Base-by-base conservation (phyloP, 176 grass and related monocot genomes). In the Ensete glaucum region DNA sequence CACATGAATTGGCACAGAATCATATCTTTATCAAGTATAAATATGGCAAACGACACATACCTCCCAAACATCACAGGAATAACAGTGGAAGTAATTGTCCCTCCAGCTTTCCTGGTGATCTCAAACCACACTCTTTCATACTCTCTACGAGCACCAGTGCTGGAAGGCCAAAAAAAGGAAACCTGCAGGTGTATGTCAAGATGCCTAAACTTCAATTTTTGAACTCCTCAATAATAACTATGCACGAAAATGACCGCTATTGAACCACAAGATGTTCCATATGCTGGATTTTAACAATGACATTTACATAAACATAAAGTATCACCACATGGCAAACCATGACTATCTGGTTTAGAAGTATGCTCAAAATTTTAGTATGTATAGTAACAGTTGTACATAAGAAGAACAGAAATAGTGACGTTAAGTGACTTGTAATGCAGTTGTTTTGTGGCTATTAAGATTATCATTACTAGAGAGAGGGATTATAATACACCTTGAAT, bases 41-140 rank as follows among this genome's bases (percentile, higher is more conserved):
- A 29, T 59, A 53, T 53, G 29, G 1, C 51, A 67, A 24, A 60
- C 81, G 16, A 60, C 73, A 77, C 49, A 11, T 65, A 93, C 94
- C 94, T 93, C 78, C 94, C 94, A 77, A 97, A 98, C 94, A 98
- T 98, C 72, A 98, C 94, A 22, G 88, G 79, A 85, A 98, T 88
- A 64, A 77, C 79, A 58, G 81, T 80, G 11, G 86, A 72, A 73
- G 48, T 76, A 79, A 89, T 75, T 60, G 71, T 53, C 54, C 60
- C 81, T 78, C 84, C 88, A 75, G 63, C 60, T 85, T 85, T 19
- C 16, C 69, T 80, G 51, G 64, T 80, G 79, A 89, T 66, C 25
- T 82, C 86, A 57, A 68, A 74, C 94, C 94, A 98, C 67, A 78
- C 77, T 78, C 62, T 62, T 69, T 98, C 94, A 82, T 82, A 97